These are phyloP conservation scores for Ettlia oleoabundans DNA, from an alignment of 139 green algal genomes.

Conservation along the genomic window DNA sequence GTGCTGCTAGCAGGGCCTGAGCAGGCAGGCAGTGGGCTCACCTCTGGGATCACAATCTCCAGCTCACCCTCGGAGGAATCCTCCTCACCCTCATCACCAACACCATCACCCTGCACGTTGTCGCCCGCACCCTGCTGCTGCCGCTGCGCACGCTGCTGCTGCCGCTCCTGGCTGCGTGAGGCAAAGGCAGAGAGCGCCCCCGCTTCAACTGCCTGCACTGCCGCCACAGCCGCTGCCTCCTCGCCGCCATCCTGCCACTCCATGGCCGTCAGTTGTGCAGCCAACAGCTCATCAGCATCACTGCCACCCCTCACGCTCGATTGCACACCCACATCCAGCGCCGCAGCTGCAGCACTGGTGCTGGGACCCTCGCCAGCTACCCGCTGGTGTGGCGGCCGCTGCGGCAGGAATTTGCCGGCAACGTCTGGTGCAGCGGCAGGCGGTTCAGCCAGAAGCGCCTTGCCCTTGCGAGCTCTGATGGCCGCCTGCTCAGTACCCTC, in stretches of 20 bases:
- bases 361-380: neutral
- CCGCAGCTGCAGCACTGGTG: neutral
- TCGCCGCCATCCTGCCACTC: neutral
- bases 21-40: neutral
- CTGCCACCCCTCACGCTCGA: neutral
- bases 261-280: slow-evolving; percentile 28
- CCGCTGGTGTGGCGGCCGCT: neutral
- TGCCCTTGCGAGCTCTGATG: slow-evolving; percentile 4
- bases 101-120: neutral
- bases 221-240: neutral
- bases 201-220: neutral
- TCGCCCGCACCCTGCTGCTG: neutral
- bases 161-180: neutral
- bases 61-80: too few species aligned
- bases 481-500: neutral
- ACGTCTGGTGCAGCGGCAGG: neutral
- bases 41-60: slow-evolving; percentile 53
- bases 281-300: slow-evolving; percentile 41
- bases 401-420: neutral
- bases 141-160: neutral
- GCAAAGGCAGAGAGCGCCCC: slow-evolving; percentile 9
- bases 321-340: too few species aligned
- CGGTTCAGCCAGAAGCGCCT: neutral
- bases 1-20: too few species aligned
- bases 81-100: slow-evolving; percentile 7